Conservation (phyloP, 2,329 filamentous ascomycete species). For the Diplodia seriata region DNA sequence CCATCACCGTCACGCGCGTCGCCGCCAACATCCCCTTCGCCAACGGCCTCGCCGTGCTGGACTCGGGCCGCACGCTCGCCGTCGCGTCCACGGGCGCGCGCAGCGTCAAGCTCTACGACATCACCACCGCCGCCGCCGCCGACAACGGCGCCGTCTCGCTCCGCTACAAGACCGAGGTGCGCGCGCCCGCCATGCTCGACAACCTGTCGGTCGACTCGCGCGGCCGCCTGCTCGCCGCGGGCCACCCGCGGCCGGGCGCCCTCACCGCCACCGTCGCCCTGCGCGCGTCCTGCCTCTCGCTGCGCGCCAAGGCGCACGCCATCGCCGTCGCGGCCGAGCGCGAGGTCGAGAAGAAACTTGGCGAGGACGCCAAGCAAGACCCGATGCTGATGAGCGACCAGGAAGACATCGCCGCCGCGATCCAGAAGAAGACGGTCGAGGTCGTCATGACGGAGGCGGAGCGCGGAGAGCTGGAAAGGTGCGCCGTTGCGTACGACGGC, state of each 20-base stretch:
- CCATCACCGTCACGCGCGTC: conserved; percentile 29
- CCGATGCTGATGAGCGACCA: conserved; percentile 4
- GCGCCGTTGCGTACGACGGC: conserved; percentile 37
- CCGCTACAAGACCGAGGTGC: conserved; percentile 33
- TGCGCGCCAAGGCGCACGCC: conserved; percentile 34
- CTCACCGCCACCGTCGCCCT: conserved; percentile 34
- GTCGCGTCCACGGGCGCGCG: conserved; percentile 48
- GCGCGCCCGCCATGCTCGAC: conserved; percentile 47
- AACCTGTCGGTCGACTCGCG: conserved; percentile 49
- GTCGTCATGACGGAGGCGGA: conserved; percentile 32
- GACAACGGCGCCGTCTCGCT: conserved; percentile 32
- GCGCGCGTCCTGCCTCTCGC: conserved; percentile 11
- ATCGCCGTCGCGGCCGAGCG: background rate
- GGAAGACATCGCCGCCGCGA: conserved; percentile 34
- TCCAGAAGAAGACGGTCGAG: conserved; percentile 34
- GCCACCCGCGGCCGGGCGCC: conserved; percentile 49
- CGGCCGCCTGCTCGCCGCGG: conserved; percentile 51
- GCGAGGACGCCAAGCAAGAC: conserved; percentile 25
- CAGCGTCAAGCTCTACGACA: conserved; percentile 47
- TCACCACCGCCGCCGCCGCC: conserved; percentile 11
- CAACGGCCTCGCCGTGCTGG: conserved; percentile 51
- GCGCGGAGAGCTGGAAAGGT: conserved; percentile 15
- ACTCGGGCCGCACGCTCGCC: conserved; percentile 44
- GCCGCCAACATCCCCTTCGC: conserved; percentile 46
- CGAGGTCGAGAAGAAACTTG: conserved; percentile 27